Evolutionary conservation across 2,329 filamentous ascomycete species (phyloP).

Genomic region (Cladosporium sp.): DNA sequence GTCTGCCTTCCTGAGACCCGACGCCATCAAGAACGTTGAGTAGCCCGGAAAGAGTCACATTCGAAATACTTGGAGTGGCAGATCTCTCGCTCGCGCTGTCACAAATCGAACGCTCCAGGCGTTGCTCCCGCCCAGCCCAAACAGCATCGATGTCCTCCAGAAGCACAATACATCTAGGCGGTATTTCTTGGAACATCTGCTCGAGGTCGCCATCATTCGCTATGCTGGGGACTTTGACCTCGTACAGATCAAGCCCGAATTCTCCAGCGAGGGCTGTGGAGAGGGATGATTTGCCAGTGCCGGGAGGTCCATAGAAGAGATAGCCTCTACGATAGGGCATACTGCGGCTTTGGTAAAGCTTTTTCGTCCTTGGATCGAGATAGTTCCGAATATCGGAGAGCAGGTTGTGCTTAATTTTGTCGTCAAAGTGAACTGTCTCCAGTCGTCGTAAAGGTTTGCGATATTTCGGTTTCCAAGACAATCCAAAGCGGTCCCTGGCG

Average conservation of each 20-base stretch:
- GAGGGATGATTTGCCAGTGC: constrained; percentile 24
- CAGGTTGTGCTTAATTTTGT: constrained; percentile 56
- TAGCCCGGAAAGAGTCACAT: constrained; percentile 55
- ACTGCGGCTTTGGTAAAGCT: constrained; percentile 71
- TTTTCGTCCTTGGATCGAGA: constrained; percentile 59
- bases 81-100: constrained; percentile 15
- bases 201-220: constrained; percentile 54
- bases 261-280: constrained; percentile 35
- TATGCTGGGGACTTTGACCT: constrained; percentile 38
- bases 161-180: constrained; percentile 36
- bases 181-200: constrained; percentile 34
- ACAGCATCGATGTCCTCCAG: constrained; percentile 41
- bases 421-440: constrained; percentile 65
- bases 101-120: constrained; percentile 2
- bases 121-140: constrained; percentile 15
- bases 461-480: constrained; percentile 26
- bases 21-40: constrained; percentile 78
- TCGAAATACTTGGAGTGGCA: constrained; percentile 45
- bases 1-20: constrained; percentile 66
- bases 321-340: constrained; percentile 81
- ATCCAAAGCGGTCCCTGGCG: constrained; percentile 34
- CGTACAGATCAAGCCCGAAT: constrained; percentile 32
- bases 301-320: constrained; percentile 61
- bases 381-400: constrained; percentile 69
- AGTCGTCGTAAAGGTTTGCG: constrained; percentile 58